Base-by-base conservation (phyloP, 108 stramenopile genomes). In the Cyclotella atomus region DNA sequence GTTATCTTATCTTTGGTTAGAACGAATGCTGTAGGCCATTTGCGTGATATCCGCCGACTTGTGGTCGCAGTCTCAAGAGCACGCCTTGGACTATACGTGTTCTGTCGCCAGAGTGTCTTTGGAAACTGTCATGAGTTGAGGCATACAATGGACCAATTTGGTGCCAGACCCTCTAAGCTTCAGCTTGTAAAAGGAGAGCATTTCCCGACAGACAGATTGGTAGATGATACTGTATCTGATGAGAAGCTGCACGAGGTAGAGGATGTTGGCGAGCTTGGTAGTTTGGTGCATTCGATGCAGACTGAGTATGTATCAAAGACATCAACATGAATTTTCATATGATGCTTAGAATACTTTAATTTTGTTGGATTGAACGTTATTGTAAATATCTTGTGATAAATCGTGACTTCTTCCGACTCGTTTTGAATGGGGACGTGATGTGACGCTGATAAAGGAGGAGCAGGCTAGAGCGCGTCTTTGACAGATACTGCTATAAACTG, bases 61-160 rank as follows among this genome's bases (percentile, higher is more conserved):
- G 95, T 98, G 20, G 99, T 99, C 10, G 97, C 99, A 0, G 83
- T 98, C 17, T 96, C 95, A 7, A 89, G 99, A 28, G 97, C 99
- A 16, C 76, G 97, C n/a, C 88, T 98, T 16, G 99, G 99, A 19
- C 82, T 99, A 14, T 99, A 99, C 71, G 94, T 97, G 27, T 92
- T 98, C 60, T 85, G 95, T 44, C 88, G 93, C 12, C 68, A 77
- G 59, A 53, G 53, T 25, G 9, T 96, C 49, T 97, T 97, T 70
- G 76, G 76, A 54, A 65, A 74, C 44, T 91, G 89, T 50, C 82
- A 88, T 38, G 95, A 96, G 23, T 70, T 98, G 68, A 84, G 82
- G 32, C 81, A 44, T 0, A 88, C 87, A 9, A 85, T 98, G 74
- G 77, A 79, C 52, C 84, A 88, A 53, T 93, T 93, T 65, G 67